phyloP scores from a whole-genome alignment of 148 eudicot species.

The Amaranthus cruentus region DNA sequence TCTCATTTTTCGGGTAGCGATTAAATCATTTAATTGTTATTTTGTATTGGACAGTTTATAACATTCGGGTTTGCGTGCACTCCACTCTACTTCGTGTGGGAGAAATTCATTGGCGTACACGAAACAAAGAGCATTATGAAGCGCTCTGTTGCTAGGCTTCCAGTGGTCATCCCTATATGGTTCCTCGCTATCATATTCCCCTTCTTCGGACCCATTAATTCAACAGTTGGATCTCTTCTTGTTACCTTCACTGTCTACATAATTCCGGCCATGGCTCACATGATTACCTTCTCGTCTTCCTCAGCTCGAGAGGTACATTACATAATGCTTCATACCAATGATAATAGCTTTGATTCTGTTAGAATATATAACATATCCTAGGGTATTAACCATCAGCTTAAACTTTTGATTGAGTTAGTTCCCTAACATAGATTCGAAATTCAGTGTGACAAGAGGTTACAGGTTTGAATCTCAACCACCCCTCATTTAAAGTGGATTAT shows the following conservation, averaged over 20 bases:
- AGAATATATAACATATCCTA: no score
- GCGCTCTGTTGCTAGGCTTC: conserved; percentile 64
- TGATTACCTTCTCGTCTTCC: conserved; percentile 56
- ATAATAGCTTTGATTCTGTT: no score
- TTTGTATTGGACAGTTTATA: conserved; percentile 48
- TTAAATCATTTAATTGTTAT: neutral
- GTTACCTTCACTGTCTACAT: conserved; percentile 89
- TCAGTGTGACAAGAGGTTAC: no score
- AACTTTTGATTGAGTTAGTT: no score
- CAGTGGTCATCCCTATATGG: conserved; percentile 79
- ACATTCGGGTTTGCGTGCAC: conserved; percentile 92
- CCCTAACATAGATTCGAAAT: no score
- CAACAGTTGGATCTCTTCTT: conserved; percentile 70
- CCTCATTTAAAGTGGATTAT: no score
- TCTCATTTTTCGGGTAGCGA: neutral
- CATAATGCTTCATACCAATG: neutral
- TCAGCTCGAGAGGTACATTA: conserved; percentile 55
- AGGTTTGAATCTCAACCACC: no score
- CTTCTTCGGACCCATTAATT: conserved; percentile 92
- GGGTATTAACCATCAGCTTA: no score
- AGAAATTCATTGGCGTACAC: conserved; percentile 62
- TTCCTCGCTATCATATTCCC: conserved; percentile 79
- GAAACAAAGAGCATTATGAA: conserved; percentile 54
- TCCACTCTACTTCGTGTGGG: conserved; percentile 84
- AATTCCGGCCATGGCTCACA: conserved; percentile 73